Conservation (phyloP, 164 flowering plant genomes). For the Sextonia rubra region DNA sequence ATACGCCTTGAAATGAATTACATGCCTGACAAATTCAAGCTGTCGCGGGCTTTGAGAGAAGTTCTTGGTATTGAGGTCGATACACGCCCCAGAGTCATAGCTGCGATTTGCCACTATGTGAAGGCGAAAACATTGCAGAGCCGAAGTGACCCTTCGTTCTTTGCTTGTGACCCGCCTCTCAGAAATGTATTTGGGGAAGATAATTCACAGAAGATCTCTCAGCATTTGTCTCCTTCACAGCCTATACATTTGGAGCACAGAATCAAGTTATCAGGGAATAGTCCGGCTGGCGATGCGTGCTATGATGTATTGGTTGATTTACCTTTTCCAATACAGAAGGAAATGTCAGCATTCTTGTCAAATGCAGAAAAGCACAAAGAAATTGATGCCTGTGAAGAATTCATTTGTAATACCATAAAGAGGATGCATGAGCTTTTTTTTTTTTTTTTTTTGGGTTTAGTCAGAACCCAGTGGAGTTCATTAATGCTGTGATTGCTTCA, state of each 20-base stretch:
- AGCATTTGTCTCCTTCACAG: constrained; percentile 60
- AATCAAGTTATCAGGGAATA: constrained; percentile 71
- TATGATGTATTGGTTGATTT: constrained; percentile 79
- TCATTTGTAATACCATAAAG: constrained; percentile 60
- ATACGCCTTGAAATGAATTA: constrained; percentile 78
- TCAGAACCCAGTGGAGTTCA: constrained; percentile 90
- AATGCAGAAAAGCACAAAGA: constrained; percentile 57
- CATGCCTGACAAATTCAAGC: constrained; percentile 66
- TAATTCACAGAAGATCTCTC: constrained; percentile 57
- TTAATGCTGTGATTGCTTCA: constrained; percentile 75
- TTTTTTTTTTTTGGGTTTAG: constrained; percentile 82
- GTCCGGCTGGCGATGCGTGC: constrained; percentile 71
- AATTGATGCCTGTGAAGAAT: constrained; percentile 71
- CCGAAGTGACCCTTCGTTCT: constrained; percentile 58
- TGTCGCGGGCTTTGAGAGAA: constrained; percentile 60
- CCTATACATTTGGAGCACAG: constrained; percentile 80
- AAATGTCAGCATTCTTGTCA: constrained; percentile 60
- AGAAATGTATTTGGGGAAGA: constrained; percentile 85
- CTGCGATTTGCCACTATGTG: constrained; percentile 86
- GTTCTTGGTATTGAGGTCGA: constrained; percentile 90
- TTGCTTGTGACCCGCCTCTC: constrained; percentile 71
- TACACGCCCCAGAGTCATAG: constrained; percentile 62
- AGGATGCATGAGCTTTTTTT: constrained; percentile 85
- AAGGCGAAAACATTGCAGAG: constrained; percentile 64
- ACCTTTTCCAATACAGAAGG: constrained; percentile 61